These are phyloP conservation scores for Handroanthus guayacan DNA, from an alignment of 257 asterid species.

Conservation along the genomic window DNA sequence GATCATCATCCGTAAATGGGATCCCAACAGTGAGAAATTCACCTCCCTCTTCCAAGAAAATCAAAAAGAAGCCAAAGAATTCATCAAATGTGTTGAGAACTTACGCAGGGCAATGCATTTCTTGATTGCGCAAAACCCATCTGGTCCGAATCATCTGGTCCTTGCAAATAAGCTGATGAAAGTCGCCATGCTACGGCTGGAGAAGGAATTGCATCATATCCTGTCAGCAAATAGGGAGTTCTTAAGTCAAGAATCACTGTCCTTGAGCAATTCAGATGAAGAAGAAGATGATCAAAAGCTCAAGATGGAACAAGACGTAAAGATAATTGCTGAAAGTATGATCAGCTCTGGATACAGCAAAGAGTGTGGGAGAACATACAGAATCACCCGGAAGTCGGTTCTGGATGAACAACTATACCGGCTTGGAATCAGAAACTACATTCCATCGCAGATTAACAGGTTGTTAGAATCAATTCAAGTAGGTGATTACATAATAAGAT, in stretches of 20 bases:
- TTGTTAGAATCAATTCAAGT: too few relatives aligned
- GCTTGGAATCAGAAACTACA: constrained; percentile 52
- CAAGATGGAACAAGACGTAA: constrained; percentile 49
- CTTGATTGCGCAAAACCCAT: constrained; percentile 47
- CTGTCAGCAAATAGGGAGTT: constrained; percentile 52
- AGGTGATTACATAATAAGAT: too few relatives aligned
- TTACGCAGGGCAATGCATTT: constrained; percentile 67
- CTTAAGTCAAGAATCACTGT: constrained; percentile 63
- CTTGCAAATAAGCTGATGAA: constrained; percentile 66
- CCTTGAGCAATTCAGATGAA: constrained; percentile 43
- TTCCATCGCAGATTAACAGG: constrained; percentile 47
- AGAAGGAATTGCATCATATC: constrained; percentile 62
- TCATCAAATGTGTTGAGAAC: constrained; percentile 49
- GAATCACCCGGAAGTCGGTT: constrained; percentile 53
- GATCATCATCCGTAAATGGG: constrained; percentile 58
- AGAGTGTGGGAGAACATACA: constrained; percentile 66
- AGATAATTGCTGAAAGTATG: constrained; percentile 71
- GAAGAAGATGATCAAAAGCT: constrained; percentile 21
- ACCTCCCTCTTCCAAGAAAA: constrained; percentile 55
- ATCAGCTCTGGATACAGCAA: constrained; percentile 63
- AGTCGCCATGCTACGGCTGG: constrained; percentile 63
- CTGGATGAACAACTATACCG: constrained; percentile 61
- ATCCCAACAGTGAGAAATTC: constrained; percentile 46
- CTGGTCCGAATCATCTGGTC: constrained; percentile 49
- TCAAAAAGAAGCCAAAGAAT: constrained; percentile 57